phyloP scores from a whole-genome alignment of 306 rosid genomes.

The Sphenostylis stenocarpa region DNA sequence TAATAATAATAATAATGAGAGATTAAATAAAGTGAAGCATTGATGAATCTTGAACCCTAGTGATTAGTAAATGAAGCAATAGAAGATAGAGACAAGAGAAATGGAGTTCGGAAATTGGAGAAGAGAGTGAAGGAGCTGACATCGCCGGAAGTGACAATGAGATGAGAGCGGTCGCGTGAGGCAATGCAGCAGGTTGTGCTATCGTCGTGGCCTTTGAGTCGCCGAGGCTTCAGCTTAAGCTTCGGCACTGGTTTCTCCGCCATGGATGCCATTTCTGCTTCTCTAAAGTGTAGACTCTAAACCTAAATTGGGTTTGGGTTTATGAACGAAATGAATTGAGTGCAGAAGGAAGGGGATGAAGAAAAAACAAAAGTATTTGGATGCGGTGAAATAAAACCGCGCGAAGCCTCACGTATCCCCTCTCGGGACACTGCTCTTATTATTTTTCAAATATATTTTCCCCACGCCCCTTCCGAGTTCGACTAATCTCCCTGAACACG shows the following conservation, averaged over 20 bases:
- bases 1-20: neutral
- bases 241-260: conserved; percentile 4
- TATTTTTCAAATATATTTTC: too few species aligned
- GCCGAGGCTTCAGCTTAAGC: conserved; percentile 44
- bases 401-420: neutral
- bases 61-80: neutral
- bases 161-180: conserved; percentile 59
- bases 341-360: neutral
- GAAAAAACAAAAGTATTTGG: neutral
- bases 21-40: neutral
- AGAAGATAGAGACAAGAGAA: neutral
- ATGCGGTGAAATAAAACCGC: neutral
- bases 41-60: conserved; percentile 12
- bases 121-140: conserved; percentile 30
- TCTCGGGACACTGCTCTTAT: too few species aligned
- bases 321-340: neutral
- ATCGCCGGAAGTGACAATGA: conserved; percentile 81
- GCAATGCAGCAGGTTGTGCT: conserved; percentile 75
- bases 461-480: too few species aligned
- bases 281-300: neutral
- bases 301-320: neutral
- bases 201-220: conserved; percentile 72
- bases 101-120: neutral
- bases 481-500: too few species aligned
- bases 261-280: conserved; percentile 2